Evolutionary conservation across 108 stramenopile genomes (phyloP), one percentile per base, ranked within the genome.

Genomic region (Cyclotella distinguenda): DNA sequence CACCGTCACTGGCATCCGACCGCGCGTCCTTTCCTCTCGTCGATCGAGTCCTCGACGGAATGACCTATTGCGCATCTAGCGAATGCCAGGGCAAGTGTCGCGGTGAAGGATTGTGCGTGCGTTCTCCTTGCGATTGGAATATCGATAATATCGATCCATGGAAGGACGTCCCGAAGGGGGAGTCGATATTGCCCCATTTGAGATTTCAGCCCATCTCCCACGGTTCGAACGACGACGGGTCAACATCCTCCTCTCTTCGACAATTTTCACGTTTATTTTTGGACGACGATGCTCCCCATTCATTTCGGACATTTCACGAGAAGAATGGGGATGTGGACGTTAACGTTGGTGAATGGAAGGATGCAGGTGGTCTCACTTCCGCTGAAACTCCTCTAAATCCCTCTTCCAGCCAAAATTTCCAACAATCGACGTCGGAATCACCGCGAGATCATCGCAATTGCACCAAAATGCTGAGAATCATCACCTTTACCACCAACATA

Each of bases 261-360:
- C 52, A 76, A 3, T 92, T 87, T 34, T 87, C 69, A 44, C 47
- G 68, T 31, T 31, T 74, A 6, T 92, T 89, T 55, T 43, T 92
- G 4, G 75, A 79, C 4, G 78, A 92, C 48, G 77, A 86, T 59
- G 91, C 91, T 6, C 78, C 74, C 7, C 72, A 83, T 67, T 82
- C 91, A 13, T 74, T 89, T 18, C 44, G 43, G 10, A 50, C 38
- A 8, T 92, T 86, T 55, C 88, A 89, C 25, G 65, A 73, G 32
- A 28, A 45, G 7, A 73, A 78, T 18, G 77, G 77, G 0, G 77
- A 78, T 25, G 72, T 48, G 46, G 25, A 68, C 13, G 59, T 78
- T 5, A 13, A 13, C 3, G 45, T 42, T 19, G 59, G 70, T 12
- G 72, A 66, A 15, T 78, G 77, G 77, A 47, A 35, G 48, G 53